phyloP scores from a whole-genome alignment of 1,139 yeast genomes.

The Blastobotrys aristatus region DNA sequence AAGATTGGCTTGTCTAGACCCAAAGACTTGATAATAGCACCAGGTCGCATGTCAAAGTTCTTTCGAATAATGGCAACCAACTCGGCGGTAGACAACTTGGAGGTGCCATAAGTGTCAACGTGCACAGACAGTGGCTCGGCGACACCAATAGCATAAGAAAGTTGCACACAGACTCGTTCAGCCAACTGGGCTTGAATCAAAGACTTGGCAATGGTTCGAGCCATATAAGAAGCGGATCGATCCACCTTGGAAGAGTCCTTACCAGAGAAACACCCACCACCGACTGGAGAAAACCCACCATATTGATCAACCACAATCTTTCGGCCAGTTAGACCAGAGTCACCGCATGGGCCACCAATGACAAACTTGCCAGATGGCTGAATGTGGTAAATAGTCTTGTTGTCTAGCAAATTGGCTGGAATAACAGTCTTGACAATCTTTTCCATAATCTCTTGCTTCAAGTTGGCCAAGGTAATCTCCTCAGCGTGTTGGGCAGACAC shows the following conservation, averaged over 20 bases:
- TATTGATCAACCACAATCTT: slow-evolving; percentile 98
- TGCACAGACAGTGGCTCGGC: slow-evolving; percentile 98
- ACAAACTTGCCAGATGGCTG: slow-evolving; percentile 99
- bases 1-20: slow-evolving; percentile 98
- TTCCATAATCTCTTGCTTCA: slow-evolving; percentile 69
- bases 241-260: slow-evolving; percentile 99
- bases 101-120: slow-evolving; percentile 97
- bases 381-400: slow-evolving; percentile 92
- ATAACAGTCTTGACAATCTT: slow-evolving; percentile 89
- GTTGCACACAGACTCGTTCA: slow-evolving; percentile 96
- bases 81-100: slow-evolving; percentile 81
- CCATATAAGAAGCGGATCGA: slow-evolving; percentile 99
- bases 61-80: slow-evolving; percentile 84
- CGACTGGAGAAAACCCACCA: slow-evolving; percentile 99
- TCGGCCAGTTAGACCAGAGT: slow-evolving; percentile 99
- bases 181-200: slow-evolving; percentile 92
- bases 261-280: slow-evolving; percentile 99
- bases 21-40: slow-evolving; percentile 94
- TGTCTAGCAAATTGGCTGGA: slow-evolving; percentile 86
- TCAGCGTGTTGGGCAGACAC: slow-evolving; percentile 98
- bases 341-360: slow-evolving; percentile 99
- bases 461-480: slow-evolving; percentile 85
- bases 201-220: slow-evolving; percentile 99
- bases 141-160: slow-evolving; percentile 99
- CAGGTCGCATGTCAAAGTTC: slow-evolving; percentile 99